Evolutionary conservation across 176 grass and related monocot species (phyloP).

Genomic region (Oryza meridionalis): DNA sequence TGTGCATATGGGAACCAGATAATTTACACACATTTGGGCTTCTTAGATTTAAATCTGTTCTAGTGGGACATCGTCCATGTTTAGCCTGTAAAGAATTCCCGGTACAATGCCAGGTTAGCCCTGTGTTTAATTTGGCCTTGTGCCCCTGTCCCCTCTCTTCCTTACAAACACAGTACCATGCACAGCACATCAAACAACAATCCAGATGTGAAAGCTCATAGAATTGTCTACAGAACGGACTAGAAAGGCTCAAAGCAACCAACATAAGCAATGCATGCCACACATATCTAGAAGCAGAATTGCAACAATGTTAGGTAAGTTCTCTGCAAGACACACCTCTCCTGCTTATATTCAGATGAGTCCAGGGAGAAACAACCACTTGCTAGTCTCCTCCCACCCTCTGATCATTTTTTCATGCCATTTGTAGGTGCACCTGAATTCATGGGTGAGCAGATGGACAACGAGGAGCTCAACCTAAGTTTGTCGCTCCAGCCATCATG

Average conservation of each 20-base stretch:
- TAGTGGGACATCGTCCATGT: constrained; percentile 6
- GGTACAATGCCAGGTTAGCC: constrained; percentile 1
- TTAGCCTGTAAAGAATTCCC: not conserved
- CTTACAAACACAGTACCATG: not conserved
- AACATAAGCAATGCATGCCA: constrained; percentile 13
- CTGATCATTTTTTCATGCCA: constrained; percentile 1
- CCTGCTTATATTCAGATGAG: constrained; percentile 17
- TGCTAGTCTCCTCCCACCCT: constrained; percentile 19
- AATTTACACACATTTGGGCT: constrained; percentile 7
- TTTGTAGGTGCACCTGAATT: constrained; percentile 31
- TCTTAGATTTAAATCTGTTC: constrained; percentile 8
- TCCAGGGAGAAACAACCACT: constrained; percentile 8
- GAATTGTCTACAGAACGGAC: not conserved
- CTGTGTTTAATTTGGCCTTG: not conserved
- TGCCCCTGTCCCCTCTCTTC: not conserved
- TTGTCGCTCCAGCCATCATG: constrained; percentile 11
- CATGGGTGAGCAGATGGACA: constrained; percentile 23
- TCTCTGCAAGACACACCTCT: not conserved
- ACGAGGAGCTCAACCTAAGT: constrained; percentile 12
- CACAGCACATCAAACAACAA: constrained; percentile 26
- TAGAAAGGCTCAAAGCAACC: not conserved
- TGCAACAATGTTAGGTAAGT: constrained; percentile 26
- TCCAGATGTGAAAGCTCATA: not conserved
- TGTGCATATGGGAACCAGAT: constrained; percentile 6
- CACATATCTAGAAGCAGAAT: not conserved